Percentiles rank a stretch among this genome's conserved stretches.
phyloP scores from a whole-genome alignment of 2,329 filamentous ascomycete species.

The Xylariales sp. region DNA sequence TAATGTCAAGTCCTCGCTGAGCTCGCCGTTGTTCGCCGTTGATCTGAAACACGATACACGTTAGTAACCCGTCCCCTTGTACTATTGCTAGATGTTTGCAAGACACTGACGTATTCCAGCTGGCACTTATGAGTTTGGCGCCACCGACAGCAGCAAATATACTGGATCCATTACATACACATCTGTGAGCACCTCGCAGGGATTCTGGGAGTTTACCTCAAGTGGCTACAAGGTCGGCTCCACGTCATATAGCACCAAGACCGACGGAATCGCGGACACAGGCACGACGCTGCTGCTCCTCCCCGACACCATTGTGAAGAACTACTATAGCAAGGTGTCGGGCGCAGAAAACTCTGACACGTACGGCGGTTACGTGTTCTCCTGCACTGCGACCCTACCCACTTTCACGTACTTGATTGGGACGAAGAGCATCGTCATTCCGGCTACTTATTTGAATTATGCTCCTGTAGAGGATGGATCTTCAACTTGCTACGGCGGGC shows the following conservation, averaged over 20 bases:
- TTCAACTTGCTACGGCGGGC: constrained; percentile 33
- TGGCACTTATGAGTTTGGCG: constrained; percentile 32
- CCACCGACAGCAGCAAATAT: constrained; percentile 53
- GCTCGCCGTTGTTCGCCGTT: constrained; percentile 25
- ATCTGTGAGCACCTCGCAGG: constrained; percentile 47
- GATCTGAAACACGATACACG: constrained; percentile 24
- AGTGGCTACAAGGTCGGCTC: constrained; percentile 16
- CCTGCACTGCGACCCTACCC: constrained; percentile 38
- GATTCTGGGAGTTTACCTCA: constrained; percentile 59
- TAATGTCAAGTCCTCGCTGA: constrained; percentile 22
- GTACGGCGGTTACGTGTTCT: constrained; percentile 32
- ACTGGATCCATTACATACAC: constrained; percentile 54
- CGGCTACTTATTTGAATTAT: constrained; percentile 39
- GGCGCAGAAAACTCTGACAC: constrained; percentile 17
- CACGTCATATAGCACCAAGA: constrained; percentile 10
- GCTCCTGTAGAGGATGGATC: constrained; percentile 31
- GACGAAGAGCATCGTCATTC: constrained; percentile 37
- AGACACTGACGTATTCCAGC: too few relatives aligned
- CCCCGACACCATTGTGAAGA: constrained; percentile 16
- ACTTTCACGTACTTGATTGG: constrained; percentile 39
- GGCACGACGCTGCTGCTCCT: constrained; percentile 25
- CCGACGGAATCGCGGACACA: constrained; percentile 21
- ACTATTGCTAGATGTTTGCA: too few relatives aligned
- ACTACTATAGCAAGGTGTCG: constrained; percentile 20
- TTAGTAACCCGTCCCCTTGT: neutral